A percentile compares a stretch with the other conserved stretches of the same genome.
These are phyloP conservation scores for Cyanodermella asteris DNA, from an alignment of 2,329 filamentous ascomycete species.

Conservation along the genomic window DNA sequence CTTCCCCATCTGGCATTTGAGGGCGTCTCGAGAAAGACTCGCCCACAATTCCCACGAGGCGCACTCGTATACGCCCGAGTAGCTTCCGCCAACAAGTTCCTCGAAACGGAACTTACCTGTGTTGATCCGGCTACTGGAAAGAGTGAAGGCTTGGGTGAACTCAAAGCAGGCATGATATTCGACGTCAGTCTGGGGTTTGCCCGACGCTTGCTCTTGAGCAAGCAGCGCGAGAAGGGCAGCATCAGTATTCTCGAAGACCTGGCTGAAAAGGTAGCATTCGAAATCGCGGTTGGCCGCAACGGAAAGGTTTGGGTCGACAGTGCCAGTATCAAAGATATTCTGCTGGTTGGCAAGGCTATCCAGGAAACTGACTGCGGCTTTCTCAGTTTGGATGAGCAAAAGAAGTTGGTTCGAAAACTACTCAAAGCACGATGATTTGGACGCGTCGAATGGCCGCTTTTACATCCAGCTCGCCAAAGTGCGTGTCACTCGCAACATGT, in stretches of 20 bases:
- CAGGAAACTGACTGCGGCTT: constrained; percentile 50
- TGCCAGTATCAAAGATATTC: constrained; percentile 46
- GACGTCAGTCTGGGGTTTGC: constrained; percentile 60
- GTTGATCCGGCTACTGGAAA: constrained; percentile 72
- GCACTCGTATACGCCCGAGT: constrained; percentile 80
- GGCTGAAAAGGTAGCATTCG: constrained; percentile 65
- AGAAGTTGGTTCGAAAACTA: constrained; percentile 21
- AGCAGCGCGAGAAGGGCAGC: constrained; percentile 37
- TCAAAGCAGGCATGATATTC: constrained; percentile 74
- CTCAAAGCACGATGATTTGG: too few species aligned
- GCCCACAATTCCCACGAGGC: constrained; percentile 52
- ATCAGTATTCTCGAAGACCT: constrained; percentile 61
- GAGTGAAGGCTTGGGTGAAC: constrained; percentile 62
- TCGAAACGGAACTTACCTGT: constrained; percentile 80
- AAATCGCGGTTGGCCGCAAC: constrained; percentile 83
- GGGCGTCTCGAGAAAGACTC: constrained; percentile 73
- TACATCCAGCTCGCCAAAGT: too few species aligned
- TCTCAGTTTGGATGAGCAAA: constrained; percentile 20
- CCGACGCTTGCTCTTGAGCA: constrained; percentile 45
- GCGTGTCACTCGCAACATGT: too few species aligned
- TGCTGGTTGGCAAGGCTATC: constrained; percentile 60
- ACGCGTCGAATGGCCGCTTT: too few species aligned
- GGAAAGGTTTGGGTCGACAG: constrained; percentile 83
- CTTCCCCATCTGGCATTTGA: constrained; percentile 87
- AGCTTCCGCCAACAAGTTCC: constrained; percentile 52